These are phyloP conservation scores for Triticum aestivum DNA, from an alignment of 176 grass and related monocot species.

Conservation along the genomic window DNA sequence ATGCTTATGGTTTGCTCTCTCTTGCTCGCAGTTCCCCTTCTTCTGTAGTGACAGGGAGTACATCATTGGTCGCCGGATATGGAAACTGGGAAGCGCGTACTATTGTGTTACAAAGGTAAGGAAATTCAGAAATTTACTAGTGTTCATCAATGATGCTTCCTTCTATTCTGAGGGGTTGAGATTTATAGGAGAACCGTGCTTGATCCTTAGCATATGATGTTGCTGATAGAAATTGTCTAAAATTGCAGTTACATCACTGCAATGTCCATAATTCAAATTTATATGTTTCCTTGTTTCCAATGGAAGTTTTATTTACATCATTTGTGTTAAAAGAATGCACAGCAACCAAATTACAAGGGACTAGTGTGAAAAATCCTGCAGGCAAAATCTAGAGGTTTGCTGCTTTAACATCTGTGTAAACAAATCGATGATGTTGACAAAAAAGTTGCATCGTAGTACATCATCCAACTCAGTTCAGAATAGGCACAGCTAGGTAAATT, in stretches of 20 bases:
- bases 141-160: background rate
- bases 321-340: background rate
- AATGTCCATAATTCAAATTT: background rate
- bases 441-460: background rate
- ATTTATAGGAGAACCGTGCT: background rate
- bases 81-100: conserved; percentile 63
- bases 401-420: background rate
- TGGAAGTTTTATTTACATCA: background rate
- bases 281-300: background rate
- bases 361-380: background rate
- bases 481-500: background rate
- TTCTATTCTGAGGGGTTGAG: background rate
- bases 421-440: background rate
- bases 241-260: background rate
- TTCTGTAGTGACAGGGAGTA: conserved; percentile 94
- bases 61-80: conserved; percentile 86
- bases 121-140: background rate
- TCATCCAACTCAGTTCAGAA: conserved; percentile 11
- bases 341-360: background rate
- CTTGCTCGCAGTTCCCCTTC: conserved; percentile 76
- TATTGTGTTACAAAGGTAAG: conserved; percentile 89
- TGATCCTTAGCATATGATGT: background rate
- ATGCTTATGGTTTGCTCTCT: conserved; percentile 5
- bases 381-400: background rate
- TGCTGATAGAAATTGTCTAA: background rate